Conservation (phyloP, 805 yeast genomes). For the Dipodascus albidus region DNA sequence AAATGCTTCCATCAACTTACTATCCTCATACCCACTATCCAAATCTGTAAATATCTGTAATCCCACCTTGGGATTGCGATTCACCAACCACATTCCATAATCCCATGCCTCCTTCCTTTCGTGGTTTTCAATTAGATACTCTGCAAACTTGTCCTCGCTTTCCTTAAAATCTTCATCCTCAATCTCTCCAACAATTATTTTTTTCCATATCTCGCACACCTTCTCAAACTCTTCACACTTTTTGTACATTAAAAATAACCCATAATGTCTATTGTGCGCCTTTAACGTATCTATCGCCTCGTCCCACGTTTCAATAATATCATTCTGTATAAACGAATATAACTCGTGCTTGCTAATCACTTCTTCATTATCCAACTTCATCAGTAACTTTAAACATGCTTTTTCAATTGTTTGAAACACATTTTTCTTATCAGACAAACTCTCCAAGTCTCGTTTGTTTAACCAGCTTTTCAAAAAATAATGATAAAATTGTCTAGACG, state of each 20-base stretch:
- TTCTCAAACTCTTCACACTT: slow-evolving; percentile 14
- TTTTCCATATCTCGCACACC: slow-evolving; percentile 17
- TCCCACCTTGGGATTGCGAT: slow-evolving; percentile 22
- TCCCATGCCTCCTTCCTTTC: slow-evolving; percentile 25
- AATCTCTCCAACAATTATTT: slow-evolving; percentile 19
- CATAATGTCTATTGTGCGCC: slow-evolving; percentile 15
- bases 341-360: slow-evolving; percentile 17
- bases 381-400: slow-evolving; percentile 18
- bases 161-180: slow-evolving; percentile 15
- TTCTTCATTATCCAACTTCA: slow-evolving; percentile 9
- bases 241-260: slow-evolving; percentile 21
- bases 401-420: slow-evolving; percentile 22
- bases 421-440: slow-evolving; percentile 17
- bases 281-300: slow-evolving; percentile 17
- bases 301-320: slow-evolving; percentile 16
- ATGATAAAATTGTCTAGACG: slow-evolving; percentile 5
- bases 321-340: slow-evolving; percentile 16
- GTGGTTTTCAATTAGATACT: slow-evolving; percentile 5
- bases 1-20: slow-evolving; percentile 21
- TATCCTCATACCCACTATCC: slow-evolving; percentile 19
- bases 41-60: slow-evolving; percentile 23
- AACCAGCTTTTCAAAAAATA: slow-evolving; percentile 20
- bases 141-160: slow-evolving; percentile 20
- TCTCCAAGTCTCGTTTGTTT: slow-evolving; percentile 21
- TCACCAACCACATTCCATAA: slow-evolving; percentile 25